phyloP scores from a whole-genome alignment of 202 grass and related monocot genomes.

The Hordeum pubiflorum region DNA sequence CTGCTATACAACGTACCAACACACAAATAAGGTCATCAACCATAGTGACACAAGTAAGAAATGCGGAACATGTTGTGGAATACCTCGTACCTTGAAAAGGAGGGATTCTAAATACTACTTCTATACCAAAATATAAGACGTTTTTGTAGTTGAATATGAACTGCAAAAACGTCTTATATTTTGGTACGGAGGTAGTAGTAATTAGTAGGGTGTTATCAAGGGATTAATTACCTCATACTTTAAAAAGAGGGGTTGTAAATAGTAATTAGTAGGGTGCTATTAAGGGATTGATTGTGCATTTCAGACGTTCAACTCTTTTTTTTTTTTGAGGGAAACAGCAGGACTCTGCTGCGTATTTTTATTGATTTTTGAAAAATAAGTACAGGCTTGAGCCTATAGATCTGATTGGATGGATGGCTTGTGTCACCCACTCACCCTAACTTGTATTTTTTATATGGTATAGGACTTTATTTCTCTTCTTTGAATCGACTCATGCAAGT shows the following conservation, averaged over 20 bases:
- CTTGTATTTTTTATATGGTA: no score
- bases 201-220: neutral
- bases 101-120: no score
- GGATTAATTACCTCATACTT: neutral
- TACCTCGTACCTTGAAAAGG: no score
- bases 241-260: neutral
- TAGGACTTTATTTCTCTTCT: neutral
- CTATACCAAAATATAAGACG: no score
- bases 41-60: neutral
- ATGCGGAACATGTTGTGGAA: no score
- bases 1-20: neutral
- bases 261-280: neutral
- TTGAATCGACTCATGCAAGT: neutral
- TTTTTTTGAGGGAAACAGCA: no score
- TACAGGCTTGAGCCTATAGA: neutral
- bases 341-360: no score
- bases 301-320: neutral
- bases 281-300: neutral
- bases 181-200: neutral
- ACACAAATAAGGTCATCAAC: neutral
- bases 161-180: no score
- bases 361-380: no score
- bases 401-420: no score
- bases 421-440: no score
- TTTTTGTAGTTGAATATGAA: no score